A percentile compares a stretch with the other conserved stretches of the same genome.
phyloP scores from a whole-genome alignment of 2,329 filamentous ascomycete species.

The Colletotrichum echinochloae region DNA sequence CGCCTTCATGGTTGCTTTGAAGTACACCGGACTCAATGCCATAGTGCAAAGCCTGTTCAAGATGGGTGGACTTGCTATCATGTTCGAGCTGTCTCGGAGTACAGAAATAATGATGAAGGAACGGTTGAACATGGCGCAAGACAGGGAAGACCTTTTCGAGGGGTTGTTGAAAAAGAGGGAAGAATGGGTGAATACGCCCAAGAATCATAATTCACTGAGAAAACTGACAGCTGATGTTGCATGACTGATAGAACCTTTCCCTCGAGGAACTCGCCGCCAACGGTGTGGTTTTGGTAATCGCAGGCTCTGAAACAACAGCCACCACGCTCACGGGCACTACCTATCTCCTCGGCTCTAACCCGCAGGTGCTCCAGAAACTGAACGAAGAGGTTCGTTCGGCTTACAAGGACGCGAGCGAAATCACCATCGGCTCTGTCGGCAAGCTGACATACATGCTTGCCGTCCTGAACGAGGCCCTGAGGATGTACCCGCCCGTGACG shows the following conservation, averaged over 20 bases:
- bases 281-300: constrained; percentile 46
- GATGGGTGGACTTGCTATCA: constrained; percentile 17
- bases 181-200: constrained; percentile 25
- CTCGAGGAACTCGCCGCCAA: constrained; percentile 39
- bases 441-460: constrained; percentile 55
- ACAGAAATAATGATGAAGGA: constrained; percentile 21
- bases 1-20: constrained; percentile 16
- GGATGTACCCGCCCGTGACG: constrained; percentile 49
- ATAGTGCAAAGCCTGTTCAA: constrained; percentile 10
- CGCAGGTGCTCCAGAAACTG: constrained; percentile 47
- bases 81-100: background rate
- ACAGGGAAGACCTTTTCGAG: constrained; percentile 37
- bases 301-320: constrained; percentile 60
- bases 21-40: constrained; percentile 9
- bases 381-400: constrained; percentile 53
- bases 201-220: background rate
- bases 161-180: constrained; percentile 35
- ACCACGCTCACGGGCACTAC: constrained; percentile 56
- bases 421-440: constrained; percentile 49
- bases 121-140: constrained; percentile 14
- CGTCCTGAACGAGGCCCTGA: constrained; percentile 56
- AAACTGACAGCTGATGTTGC: background rate
- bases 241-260: background rate
- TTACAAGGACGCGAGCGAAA: constrained; percentile 53
- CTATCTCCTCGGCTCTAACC: constrained; percentile 53